Evolutionary conservation across 768 basidiomycete species (phyloP).

Genomic region (Mycena latifolia): DNA sequence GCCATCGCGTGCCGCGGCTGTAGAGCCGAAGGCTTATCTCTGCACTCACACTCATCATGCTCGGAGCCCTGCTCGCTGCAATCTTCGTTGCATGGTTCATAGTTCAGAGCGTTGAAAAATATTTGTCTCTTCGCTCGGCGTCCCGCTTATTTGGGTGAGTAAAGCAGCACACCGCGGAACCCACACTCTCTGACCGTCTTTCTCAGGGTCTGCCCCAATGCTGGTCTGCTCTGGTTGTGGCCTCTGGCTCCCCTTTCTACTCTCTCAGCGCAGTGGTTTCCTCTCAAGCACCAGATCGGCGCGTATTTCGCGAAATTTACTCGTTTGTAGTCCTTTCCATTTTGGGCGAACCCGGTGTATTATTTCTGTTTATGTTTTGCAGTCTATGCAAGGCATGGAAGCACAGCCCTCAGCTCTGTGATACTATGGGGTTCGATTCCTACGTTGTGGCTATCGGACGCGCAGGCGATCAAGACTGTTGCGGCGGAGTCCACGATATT

Average conservation of each 20-base stretch:
- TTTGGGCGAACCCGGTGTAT: no score
- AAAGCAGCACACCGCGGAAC: not conserved
- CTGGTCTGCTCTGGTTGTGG: conserved; percentile 44
- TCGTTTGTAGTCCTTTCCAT: conserved; percentile 44
- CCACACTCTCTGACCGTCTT: not conserved
- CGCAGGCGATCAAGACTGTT: conserved; percentile 54
- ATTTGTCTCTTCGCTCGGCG: not conserved
- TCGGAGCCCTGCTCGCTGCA: not conserved
- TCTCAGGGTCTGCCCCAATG: conserved; percentile 2
- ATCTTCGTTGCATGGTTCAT: conserved; percentile 4
- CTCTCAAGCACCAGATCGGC: conserved; percentile 48
- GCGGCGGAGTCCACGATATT: conserved; percentile 49
- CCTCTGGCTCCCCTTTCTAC: conserved; percentile 47
- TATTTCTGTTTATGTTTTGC: no score
- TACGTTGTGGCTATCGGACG: conserved; percentile 57
- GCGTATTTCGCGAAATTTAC: conserved; percentile 50
- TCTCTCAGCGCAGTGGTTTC: conserved; percentile 47
- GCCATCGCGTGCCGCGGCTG: no score
- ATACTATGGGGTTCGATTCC: conserved; percentile 45
- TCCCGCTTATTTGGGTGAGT: conserved; percentile 14
- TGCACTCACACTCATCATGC: no score
- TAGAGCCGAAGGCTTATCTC: no score
- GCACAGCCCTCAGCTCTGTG: conserved; percentile 53
- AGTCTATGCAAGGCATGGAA: conserved; percentile 55
- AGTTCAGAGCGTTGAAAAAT: not conserved